Percentiles rank a stretch among this genome's conserved stretches.
phyloP scores from a whole-genome alignment of 2,329 filamentous ascomycete species.

The Calycina herbarum region DNA sequence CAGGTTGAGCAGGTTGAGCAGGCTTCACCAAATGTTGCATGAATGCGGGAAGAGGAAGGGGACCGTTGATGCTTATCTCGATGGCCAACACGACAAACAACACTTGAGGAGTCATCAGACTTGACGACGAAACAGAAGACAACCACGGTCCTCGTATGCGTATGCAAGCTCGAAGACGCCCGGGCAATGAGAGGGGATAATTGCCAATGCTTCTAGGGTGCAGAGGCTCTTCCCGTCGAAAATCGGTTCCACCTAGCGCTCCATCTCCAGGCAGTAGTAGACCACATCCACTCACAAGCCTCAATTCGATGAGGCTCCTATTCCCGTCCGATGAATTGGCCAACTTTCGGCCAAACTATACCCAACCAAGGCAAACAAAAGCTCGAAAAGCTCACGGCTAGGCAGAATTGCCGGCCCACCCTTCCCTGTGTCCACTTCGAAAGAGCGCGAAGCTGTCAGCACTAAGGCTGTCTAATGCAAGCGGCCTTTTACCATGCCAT shows the following conservation, averaged over 20 bases:
- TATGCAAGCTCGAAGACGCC: background rate
- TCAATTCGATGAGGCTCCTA: conserved; percentile 7
- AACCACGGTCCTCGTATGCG: background rate
- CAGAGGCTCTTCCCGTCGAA: background rate
- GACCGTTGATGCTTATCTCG: conserved; percentile 4
- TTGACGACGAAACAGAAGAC: conserved; percentile 2
- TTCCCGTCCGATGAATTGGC: background rate
- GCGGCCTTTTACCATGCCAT: background rate
- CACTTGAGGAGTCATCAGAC: conserved; percentile 1
- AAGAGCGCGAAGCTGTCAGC: background rate
- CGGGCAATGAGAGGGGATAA: background rate
- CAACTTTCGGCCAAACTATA: background rate
- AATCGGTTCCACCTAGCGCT: background rate
- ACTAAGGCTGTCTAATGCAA: background rate
- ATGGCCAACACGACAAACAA: background rate
- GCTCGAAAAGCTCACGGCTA: background rate
- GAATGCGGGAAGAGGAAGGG: background rate
- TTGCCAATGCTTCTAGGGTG: background rate
- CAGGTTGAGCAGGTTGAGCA: background rate
- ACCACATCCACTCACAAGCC: conserved; percentile 6
- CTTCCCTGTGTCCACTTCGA: background rate
- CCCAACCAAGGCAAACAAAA: too few relatives aligned
- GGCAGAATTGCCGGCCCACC: conserved; percentile 3
- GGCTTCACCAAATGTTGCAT: conserved; percentile 1
- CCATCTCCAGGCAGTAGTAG: background rate